Percentiles rank a stretch among this genome's conserved stretches.
Conservation (phyloP, 495 filamentous ascomycete species). For the Lophium mytilinum region DNA sequence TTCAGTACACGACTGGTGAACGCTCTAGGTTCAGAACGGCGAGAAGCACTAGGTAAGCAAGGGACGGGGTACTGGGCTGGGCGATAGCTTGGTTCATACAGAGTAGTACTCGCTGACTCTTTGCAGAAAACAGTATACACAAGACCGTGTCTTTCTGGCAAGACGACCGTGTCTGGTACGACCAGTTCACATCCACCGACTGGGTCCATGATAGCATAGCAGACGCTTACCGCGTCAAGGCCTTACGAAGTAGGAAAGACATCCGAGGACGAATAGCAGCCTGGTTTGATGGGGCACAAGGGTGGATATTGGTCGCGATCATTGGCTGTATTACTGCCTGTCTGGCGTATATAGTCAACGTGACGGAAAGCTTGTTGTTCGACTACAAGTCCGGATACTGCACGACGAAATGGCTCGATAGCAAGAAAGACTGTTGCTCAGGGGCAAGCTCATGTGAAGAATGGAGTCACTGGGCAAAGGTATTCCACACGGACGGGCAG, state of each 20-base stretch:
- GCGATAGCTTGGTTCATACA: too few species aligned
- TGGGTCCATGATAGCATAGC: slow-evolving; percentile 98
- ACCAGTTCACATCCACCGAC: slow-evolving; percentile 97
- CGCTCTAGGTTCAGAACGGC: slow-evolving; percentile 19
- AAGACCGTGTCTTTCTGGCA: slow-evolving; percentile 19
- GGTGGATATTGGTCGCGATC: slow-evolving; percentile 87
- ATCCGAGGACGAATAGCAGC: slow-evolving; percentile 68
- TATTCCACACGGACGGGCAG: slow-evolving; percentile 46
- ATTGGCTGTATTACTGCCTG: slow-evolving; percentile 82
- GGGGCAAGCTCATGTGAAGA: slow-evolving; percentile 51
- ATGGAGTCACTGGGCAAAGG: slow-evolving; percentile 71
- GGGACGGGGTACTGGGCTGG: too few species aligned
- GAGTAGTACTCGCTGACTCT: not conserved
- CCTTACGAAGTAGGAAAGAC: slow-evolving; percentile 72
- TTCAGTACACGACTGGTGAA: slow-evolving; percentile 31
- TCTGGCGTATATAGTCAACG: slow-evolving; percentile 82
- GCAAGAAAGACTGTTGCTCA: slow-evolving; percentile 70
- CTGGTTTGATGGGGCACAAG: slow-evolving; percentile 81
- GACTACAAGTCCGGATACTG: slow-evolving; percentile 91
- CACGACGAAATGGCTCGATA: slow-evolving; percentile 58
- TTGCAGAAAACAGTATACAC: slow-evolving; percentile 17
- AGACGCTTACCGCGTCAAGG: slow-evolving; percentile 81
- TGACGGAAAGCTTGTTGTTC: slow-evolving; percentile 75
- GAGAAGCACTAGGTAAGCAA: slow-evolving; percentile 7
- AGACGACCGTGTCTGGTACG: slow-evolving; percentile 95